These are phyloP conservation scores for Opeltia flavorubescens DNA, from an alignment of 495 filamentous ascomycete genomes.

Conservation along the genomic window DNA sequence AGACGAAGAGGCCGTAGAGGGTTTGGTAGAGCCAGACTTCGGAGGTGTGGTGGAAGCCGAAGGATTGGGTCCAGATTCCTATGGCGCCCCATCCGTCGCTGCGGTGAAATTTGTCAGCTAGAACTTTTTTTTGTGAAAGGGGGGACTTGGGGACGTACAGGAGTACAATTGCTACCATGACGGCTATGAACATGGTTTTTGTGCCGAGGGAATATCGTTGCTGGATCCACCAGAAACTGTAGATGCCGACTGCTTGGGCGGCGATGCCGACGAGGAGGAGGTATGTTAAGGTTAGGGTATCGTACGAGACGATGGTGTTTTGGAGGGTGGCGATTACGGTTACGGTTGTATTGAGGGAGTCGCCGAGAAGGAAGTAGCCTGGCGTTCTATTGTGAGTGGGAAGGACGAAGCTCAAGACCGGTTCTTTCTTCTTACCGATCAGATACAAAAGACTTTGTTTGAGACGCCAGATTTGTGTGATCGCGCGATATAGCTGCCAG, in stretches of 20 bases:
- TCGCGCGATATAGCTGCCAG: conserved; percentile 42
- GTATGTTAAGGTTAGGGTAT: conserved; percentile 45
- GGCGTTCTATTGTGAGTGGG: neutral
- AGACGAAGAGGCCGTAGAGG: conserved; percentile 51
- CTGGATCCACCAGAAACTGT: conserved; percentile 44
- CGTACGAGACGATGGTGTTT: conserved; percentile 46
- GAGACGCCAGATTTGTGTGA: conserved; percentile 44
- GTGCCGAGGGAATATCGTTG: conserved; percentile 35
- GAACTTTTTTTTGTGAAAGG: neutral
- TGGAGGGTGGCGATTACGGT: conserved; percentile 50
- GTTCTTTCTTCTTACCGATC: conserved; percentile 25
- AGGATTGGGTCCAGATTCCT: conserved; percentile 46
- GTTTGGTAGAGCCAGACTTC: conserved; percentile 51
- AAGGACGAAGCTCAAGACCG: neutral
- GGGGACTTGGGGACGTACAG: conserved; percentile 17
- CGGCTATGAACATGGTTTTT: conserved; percentile 49
- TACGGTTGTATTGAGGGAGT: conserved; percentile 53
- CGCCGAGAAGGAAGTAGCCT: conserved; percentile 52
- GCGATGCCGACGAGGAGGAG: conserved; percentile 49
- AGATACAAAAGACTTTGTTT: conserved; percentile 52
- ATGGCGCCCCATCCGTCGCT: conserved; percentile 51
- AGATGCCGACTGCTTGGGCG: conserved; percentile 49
- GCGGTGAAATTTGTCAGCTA: neutral
- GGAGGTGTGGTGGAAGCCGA: conserved; percentile 50
- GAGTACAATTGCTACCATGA: conserved; percentile 40